Evolutionary conservation across 495 filamentous ascomycete species (phyloP), one percentile per base, ranked within the genome.

Genomic region (Usnea hakonensis): DNA sequence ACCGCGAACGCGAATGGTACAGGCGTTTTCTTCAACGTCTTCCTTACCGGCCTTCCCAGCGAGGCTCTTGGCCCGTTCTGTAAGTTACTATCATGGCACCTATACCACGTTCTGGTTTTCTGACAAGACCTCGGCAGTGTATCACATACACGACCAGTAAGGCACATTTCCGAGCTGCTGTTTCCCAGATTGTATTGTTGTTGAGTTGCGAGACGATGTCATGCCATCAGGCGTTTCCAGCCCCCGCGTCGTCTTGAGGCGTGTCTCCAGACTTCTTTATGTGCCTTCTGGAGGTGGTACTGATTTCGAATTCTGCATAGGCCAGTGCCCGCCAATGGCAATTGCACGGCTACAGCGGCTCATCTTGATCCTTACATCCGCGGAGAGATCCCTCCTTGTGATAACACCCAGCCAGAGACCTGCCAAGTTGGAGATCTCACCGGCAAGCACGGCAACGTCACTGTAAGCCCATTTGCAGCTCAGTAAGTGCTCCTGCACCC

Each of bases 361-460:
- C 91, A 95, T 68, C 75, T 87, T 23, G 85, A 89, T 69, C 85
- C 87, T 0, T 85, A 82, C 70, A 73, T 78, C 52, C 85, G 88
- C 61, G 85, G 84, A 59, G 84, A 91, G 71, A 70, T 70, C 19
- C 78, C 85, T 43, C 65, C 80, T 10, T 96, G 91, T 74, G 78
- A 93, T 74, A 46, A 75, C 11, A 71, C 70, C 13, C 68, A 75
- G 33, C 87, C 89, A 10, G 68, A 83, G 64, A 87, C 85, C 0
- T 96, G 91, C 77, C 84, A 95, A 72, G 84, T 89, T 32, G 91
- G 91, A 63, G 91, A 96, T 74, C 74, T 95, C 57, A 80, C 83
- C 65, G 91, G 91, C 68, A 96, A 95, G 78, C 81, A 91, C 68
- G 89, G 87, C 58, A 79, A 77, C 48, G 85, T 92, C 70, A 78